Evolutionary conservation across 2,329 filamentous ascomycete species (phyloP).

Genomic region (Coniella vitis): DNA sequence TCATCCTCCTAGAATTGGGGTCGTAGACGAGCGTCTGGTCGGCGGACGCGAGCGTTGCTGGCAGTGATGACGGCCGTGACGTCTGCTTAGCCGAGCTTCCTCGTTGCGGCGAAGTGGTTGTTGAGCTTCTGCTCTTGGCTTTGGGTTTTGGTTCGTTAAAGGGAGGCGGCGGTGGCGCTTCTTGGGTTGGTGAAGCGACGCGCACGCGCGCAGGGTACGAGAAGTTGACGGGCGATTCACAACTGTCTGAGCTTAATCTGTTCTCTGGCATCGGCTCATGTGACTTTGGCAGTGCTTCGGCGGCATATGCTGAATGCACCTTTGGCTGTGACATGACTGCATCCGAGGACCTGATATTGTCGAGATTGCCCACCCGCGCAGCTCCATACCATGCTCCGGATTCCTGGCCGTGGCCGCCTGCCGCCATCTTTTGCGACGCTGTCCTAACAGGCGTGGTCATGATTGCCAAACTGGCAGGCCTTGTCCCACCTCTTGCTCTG

Average conservation of each 20-base stretch:
- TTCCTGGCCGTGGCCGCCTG: slow-evolving; percentile 21
- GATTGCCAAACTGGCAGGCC: slow-evolving; percentile 30
- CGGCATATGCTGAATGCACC: neutral
- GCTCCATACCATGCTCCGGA: slow-evolving; percentile 42
- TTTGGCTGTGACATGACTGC: slow-evolving; percentile 28
- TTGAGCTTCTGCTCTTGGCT: slow-evolving; percentile 19
- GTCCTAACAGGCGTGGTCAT: slow-evolving; percentile 39
- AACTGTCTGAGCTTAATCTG: slow-evolving; percentile 36
- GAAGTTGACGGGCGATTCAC: slow-evolving; percentile 48
- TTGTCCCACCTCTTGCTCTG: slow-evolving; percentile 15
- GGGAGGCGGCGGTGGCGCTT: slow-evolving; percentile 6
- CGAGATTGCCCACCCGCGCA: slow-evolving; percentile 35
- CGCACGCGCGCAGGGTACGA: slow-evolving; percentile 46
- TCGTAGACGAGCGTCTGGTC: slow-evolving; percentile 52
- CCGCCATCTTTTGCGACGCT: slow-evolving; percentile 42
- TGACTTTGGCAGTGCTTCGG: neutral
- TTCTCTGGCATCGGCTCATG: slow-evolving; percentile 14
- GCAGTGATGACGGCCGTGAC: slow-evolving; percentile 21
- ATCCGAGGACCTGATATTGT: slow-evolving; percentile 40
- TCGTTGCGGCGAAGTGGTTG: slow-evolving; percentile 22
- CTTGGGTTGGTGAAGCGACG: slow-evolving; percentile 32
- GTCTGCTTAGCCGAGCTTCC: slow-evolving; percentile 19
- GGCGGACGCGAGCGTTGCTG: slow-evolving; percentile 25
- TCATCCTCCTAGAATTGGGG: slow-evolving; percentile 58
- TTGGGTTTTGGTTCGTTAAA: slow-evolving; percentile 2